Evolutionary conservation across 2,329 filamentous ascomycete genomes (phyloP).

Genomic region (Aspergillus spinulosporus): DNA sequence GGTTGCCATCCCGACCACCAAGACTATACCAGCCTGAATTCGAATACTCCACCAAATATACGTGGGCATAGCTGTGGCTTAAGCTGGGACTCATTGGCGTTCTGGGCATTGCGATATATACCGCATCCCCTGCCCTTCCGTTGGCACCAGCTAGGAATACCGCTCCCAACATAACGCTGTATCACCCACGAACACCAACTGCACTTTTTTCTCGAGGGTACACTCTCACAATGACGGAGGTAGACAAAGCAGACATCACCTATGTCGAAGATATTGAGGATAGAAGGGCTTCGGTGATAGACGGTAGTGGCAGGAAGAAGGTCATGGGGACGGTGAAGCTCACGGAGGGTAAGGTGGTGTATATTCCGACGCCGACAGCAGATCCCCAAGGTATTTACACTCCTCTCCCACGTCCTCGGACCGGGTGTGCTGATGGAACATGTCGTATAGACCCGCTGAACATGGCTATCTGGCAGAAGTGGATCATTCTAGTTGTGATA

Average conservation of each 20-base stretch:
- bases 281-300: neutral
- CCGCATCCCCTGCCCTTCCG: neutral
- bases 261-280: constrained; percentile 24
- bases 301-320: constrained; percentile 6
- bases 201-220: too few relatives aligned
- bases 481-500: constrained; percentile 28
- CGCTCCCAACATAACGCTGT: too few relatives aligned
- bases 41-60: neutral
- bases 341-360: constrained; percentile 35
- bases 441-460: constrained; percentile 24
- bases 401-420: too few relatives aligned
- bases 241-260: constrained; percentile 8
- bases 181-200: neutral
- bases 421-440: too few relatives aligned
- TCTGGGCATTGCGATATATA: neutral
- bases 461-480: constrained; percentile 30
- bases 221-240: constrained; percentile 1
- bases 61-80: neutral
- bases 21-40: neutral
- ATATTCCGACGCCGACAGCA: constrained; percentile 37
- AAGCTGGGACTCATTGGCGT: neutral
- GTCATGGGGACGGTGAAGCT: constrained; percentile 31
- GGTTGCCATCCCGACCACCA: neutral
- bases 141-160: too few relatives aligned
- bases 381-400: constrained; percentile 30